These are phyloP conservation scores for Stentor roeselii DNA, from an alignment of 73 alveolate species.

Conservation along the genomic window DNA sequence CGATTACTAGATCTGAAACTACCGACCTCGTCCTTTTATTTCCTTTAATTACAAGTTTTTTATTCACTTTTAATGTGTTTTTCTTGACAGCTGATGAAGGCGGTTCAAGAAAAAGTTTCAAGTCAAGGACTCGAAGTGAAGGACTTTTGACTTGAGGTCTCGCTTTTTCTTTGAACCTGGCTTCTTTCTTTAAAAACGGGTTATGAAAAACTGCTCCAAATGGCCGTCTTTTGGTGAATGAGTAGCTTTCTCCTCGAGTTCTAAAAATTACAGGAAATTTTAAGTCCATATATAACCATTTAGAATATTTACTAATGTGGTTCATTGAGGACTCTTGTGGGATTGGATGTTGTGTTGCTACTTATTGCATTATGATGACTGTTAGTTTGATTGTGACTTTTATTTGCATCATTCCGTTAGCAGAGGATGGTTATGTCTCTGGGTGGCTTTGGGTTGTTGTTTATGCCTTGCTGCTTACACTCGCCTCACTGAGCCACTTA, in stretches of 20 bases:
- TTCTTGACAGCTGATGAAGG: neutral
- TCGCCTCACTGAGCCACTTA: neutral
- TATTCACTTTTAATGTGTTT: too few relatives aligned
- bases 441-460: neutral
- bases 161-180: neutral
- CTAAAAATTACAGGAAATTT: too few relatives aligned
- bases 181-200: neutral
- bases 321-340: neutral
- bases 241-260: neutral
- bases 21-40: neutral
- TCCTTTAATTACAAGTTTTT: neutral
- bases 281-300: too few relatives aligned
- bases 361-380: neutral
- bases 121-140: neutral
- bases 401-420: neutral
- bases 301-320: too few relatives aligned
- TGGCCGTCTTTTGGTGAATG: neutral
- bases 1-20: neutral
- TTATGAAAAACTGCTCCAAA: neutral
- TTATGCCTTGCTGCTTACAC: neutral
- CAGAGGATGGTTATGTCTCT: neutral
- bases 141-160: neutral
- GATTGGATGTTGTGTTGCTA: constrained; percentile 1
- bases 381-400: neutral
- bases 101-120: neutral